These are phyloP conservation scores for Penicillium sclerotigenum DNA, from an alignment of 2,329 filamentous ascomycete species.

Conservation along the genomic window DNA sequence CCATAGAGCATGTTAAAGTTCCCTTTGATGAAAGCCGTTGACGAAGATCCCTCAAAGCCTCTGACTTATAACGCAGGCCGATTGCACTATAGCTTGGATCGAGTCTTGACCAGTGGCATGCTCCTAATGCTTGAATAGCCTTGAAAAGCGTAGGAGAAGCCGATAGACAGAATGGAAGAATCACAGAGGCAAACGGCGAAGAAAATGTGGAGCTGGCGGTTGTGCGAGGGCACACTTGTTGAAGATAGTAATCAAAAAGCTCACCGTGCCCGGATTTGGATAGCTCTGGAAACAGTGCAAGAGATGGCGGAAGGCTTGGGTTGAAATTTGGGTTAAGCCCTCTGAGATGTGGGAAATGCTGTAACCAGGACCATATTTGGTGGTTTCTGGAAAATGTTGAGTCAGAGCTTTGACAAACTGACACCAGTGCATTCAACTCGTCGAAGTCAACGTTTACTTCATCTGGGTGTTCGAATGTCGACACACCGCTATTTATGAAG, in stretches of 20 bases:
- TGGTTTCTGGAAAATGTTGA: conserved; percentile 1
- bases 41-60: conserved; percentile 38
- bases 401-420: conserved; percentile 1
- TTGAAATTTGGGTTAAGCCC: background rate
- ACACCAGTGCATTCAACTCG: conserved; percentile 18
- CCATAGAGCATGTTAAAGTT: conserved; percentile 24
- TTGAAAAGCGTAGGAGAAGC: conserved; percentile 39
- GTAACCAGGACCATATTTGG: conserved; percentile 8
- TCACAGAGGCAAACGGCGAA: conserved; percentile 41
- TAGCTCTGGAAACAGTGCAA: conserved; percentile 32
- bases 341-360: conserved; percentile 2
- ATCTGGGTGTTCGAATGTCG: conserved; percentile 28
- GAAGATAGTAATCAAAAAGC: conserved; percentile 42
- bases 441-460: conserved; percentile 27
- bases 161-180: conserved; percentile 40
- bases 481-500: conserved; percentile 33
- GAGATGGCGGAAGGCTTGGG: conserved; percentile 12
- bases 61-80: conserved; percentile 39
- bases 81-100: conserved; percentile 31
- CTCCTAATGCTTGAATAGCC: conserved; percentile 40
- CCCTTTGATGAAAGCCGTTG: conserved; percentile 32
- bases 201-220: conserved; percentile 35
- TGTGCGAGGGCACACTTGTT: conserved; percentile 42
- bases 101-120: conserved; percentile 37
- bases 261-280: conserved; percentile 28